Percentiles rank a stretch among this genome's conserved stretches.
Evolutionary conservation across 352 stramenopile species (phyloP).

Genomic region (Albugo laibachii): DNA sequence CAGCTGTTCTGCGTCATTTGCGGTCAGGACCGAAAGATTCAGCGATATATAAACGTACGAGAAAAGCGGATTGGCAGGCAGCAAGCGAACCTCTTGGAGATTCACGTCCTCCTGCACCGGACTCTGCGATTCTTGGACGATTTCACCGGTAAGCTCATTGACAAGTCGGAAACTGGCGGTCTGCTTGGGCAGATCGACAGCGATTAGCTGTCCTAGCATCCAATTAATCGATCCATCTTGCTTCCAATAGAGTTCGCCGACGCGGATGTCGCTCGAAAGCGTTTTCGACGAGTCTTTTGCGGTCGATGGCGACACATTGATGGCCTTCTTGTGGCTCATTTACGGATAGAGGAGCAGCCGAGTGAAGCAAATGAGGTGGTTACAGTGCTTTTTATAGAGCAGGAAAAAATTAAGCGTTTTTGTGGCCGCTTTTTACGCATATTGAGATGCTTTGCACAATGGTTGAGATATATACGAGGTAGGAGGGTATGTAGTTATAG

Average conservation of each 20-base stretch:
- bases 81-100: slow-evolving; percentile 3
- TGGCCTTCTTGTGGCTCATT: too few relatives aligned
- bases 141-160: slow-evolving; percentile 43
- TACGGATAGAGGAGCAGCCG: too few relatives aligned
- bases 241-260: slow-evolving; percentile 72
- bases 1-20: slow-evolving; percentile 17
- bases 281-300: too few relatives aligned
- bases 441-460: too few relatives aligned
- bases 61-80: slow-evolving; percentile 57
- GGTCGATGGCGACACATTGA: too few relatives aligned
- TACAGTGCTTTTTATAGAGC: too few relatives aligned
- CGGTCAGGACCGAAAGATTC: not conserved
- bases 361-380: too few relatives aligned
- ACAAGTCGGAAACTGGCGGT: slow-evolving; percentile 18
- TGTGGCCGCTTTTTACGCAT: too few relatives aligned
- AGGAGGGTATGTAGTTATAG: too few relatives aligned
- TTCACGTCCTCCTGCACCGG: slow-evolving; percentile 9
- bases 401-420: too few relatives aligned
- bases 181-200: slow-evolving; percentile 6
- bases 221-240: slow-evolving; percentile 40
- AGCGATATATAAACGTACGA: slow-evolving; percentile 8
- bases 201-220: slow-evolving; percentile 43
- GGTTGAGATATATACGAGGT: too few relatives aligned
- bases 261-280: too few relatives aligned
- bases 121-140: slow-evolving; percentile 6